Conservation (phyloP, 78 protist species). For the Dictyostelium intermedium region DNA sequence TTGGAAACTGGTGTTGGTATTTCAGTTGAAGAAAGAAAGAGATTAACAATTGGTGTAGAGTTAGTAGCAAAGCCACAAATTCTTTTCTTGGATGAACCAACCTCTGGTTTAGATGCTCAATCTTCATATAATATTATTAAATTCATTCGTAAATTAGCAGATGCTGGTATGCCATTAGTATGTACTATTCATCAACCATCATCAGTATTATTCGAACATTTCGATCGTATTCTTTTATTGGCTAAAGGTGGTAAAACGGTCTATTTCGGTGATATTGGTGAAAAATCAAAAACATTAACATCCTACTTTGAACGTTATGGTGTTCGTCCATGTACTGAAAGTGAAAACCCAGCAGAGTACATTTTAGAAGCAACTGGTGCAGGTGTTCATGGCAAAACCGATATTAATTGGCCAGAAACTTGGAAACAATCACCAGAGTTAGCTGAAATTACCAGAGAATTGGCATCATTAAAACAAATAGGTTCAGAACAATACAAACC, state of each 20-base stretch:
- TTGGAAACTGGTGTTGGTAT: constrained; percentile 75
- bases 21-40: constrained; percentile 71
- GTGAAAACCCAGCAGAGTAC: constrained; percentile 83
- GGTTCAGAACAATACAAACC: too few species aligned
- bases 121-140: constrained; percentile 71
- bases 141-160: constrained; percentile 69
- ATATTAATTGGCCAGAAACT: constrained; percentile 39
- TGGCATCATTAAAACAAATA: too few species aligned
- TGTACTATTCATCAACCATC: constrained; percentile 83
- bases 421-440: constrained; percentile 73
- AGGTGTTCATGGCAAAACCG: constrained; percentile 38
- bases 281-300: constrained; percentile 50
- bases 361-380: constrained; percentile 82
- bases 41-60: constrained; percentile 82
- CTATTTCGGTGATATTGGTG: constrained; percentile 80
- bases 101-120: constrained; percentile 75
- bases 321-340: constrained; percentile 24
- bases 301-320: constrained; percentile 54
- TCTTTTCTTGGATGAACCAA: constrained; percentile 32
- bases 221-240: constrained; percentile 68
- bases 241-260: constrained; percentile 83
- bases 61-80: constrained; percentile 79
- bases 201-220: constrained; percentile 72
- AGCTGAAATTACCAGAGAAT: too few species aligned
- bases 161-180: constrained; percentile 80